Base-by-base conservation (phyloP, 495 filamentous ascomycete species). In the Trichoderma erinaceum region DNA sequence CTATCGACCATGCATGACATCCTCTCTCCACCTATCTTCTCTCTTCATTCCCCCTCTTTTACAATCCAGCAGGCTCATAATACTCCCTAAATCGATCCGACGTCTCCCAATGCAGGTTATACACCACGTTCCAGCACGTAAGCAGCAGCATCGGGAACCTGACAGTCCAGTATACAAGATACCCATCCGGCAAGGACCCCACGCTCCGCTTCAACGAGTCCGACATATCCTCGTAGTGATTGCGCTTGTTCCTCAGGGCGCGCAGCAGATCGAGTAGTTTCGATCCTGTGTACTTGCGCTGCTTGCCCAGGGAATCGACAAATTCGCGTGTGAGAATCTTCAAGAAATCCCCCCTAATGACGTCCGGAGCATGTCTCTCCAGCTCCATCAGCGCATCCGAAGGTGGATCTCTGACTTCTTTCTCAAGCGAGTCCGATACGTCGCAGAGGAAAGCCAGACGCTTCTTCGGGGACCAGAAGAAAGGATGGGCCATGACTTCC, bases 341-440 rank as follows among this genome's bases (percentile, higher is more conserved):
- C 32, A 97, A 81, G 77, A 97, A 99, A 75, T 97, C 91, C 15
- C 78, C 77, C 11, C 76, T 74, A 65, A 79, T 74, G 7, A 81
- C 78, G 35, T 72, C 71, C 1, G 72, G 70, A 0, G 79, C 80
- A 27, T 71, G 71, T 5, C 65, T 21, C 25, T 86, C 81, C 3
- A 87, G 82, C 50, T 88, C 82, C 3, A 89, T 81, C 5, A 98
- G 85, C 4, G 85, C 80, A 8, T 79, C 76, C 0, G 91, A 93
- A 2, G 88, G 89, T 2, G 91, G 89, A 50, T 97, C 92, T 41
- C 90, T 87, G 4, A 87, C 86, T 75, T 97, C 94, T 67, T 91
- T 89, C 74, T 99, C 95, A 72, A 97, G 97, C 73, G 95, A 92
- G 73, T 99, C 95, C 0, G 92, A 96, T 35, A 95, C 90, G 67